Conservation (phyloP, 2,329 filamentous ascomycete species). For the Clarireedia paspali region DNA sequence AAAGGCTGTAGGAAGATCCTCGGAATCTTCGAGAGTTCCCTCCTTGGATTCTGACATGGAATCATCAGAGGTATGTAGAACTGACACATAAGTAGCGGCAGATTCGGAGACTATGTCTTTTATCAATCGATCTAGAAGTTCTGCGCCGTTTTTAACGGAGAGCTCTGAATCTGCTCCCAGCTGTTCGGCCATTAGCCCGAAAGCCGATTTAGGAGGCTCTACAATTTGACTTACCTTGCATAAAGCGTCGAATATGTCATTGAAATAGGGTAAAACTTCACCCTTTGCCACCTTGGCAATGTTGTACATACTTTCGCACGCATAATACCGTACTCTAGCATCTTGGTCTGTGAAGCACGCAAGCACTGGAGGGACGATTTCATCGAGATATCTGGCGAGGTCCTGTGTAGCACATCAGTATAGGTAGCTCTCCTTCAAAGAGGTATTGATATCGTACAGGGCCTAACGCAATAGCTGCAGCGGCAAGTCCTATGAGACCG, state of each 20-base stretch:
- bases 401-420: conserved; percentile 47
- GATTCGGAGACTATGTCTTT: conserved; percentile 97
- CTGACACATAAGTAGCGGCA: conserved; percentile 86
- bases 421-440: background rate
- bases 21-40: conserved; percentile 35
- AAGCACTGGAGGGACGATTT: conserved; percentile 91
- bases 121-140: conserved; percentile 86
- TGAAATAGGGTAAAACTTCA: conserved; percentile 94
- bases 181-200: conserved; percentile 37
- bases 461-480: conserved; percentile 90
- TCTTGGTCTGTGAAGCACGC: conserved; percentile 98
- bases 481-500: conserved; percentile 88
- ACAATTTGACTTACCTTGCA: conserved; percentile 63
- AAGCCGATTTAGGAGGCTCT: background rate
- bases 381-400: conserved; percentile 81
- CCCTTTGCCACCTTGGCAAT: conserved; percentile 99
- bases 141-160: conserved; percentile 96
- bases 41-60: conserved; percentile 43
- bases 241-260: conserved; percentile 93
- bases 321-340: conserved; percentile 94
- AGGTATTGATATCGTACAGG: conserved; percentile 46
- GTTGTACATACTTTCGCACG: conserved; percentile 99
- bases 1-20: conserved; percentile 74
- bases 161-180: conserved; percentile 92
- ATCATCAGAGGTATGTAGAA: conserved; percentile 58